Percentiles rank a stretch among this genome's conserved stretches.
Conservation (phyloP, 2,329 filamentous ascomycete genomes). For the Microascus cirrosus region DNA sequence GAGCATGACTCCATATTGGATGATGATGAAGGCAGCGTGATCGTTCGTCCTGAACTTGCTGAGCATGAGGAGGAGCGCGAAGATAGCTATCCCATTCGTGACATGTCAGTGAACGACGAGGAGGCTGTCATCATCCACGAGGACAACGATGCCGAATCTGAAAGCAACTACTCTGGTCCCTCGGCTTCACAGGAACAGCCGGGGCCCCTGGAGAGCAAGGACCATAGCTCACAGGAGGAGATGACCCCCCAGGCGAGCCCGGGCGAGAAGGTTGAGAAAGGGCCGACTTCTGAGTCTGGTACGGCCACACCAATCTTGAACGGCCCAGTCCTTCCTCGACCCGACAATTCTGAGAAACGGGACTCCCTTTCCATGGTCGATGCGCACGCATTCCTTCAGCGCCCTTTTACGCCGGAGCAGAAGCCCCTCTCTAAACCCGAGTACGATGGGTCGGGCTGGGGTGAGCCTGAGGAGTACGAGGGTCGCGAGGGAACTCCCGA, state of each 20-base stretch:
- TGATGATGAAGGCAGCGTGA: constrained; percentile 43
- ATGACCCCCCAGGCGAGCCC: constrained; percentile 7
- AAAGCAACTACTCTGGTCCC: constrained; percentile 21
- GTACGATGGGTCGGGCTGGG: constrained; percentile 54
- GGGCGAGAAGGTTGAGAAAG: not conserved
- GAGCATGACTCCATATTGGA: constrained; percentile 51
- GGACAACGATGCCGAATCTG: constrained; percentile 22
- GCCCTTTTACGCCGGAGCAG: constrained; percentile 37
- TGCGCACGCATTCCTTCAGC: constrained; percentile 22
- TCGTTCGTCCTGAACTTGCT: constrained; percentile 61
- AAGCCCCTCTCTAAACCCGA: constrained; percentile 41
- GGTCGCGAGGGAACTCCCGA: constrained; percentile 62
- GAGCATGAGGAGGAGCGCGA: constrained; percentile 46
- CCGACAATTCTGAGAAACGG: not conserved
- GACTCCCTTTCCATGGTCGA: constrained; percentile 22
- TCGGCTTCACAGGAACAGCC: not conserved
- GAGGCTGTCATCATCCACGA: constrained; percentile 41
- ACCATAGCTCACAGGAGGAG: constrained; percentile 18
- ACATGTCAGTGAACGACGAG: constrained; percentile 24
- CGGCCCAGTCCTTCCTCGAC: constrained; percentile 17
- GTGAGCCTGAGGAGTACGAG: constrained; percentile 31
- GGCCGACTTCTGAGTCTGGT: not conserved
- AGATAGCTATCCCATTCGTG: constrained; percentile 14
- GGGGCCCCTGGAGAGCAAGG: constrained; percentile 8
- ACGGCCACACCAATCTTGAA: constrained; percentile 11